These are phyloP conservation scores for Corylus americana DNA, from an alignment of 306 rosid genomes.

Conservation along the genomic window DNA sequence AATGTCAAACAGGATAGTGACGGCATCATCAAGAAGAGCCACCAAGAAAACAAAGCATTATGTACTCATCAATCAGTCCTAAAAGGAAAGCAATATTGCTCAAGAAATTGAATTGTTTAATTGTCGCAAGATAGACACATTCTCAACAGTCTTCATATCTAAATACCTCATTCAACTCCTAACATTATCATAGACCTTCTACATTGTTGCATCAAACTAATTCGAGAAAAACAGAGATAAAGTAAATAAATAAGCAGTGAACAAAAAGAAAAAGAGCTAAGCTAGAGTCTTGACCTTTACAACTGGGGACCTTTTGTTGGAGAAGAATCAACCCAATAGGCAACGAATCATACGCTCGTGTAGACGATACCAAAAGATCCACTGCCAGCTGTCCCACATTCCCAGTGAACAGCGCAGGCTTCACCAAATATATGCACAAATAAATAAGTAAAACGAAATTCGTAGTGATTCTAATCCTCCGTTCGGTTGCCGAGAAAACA, in stretches of 20 bases:
- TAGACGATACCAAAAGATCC: constrained; percentile 73
- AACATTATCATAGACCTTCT: neutral
- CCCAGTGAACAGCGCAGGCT: constrained; percentile 91
- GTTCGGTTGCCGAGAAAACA: neutral
- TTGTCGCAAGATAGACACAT: neutral
- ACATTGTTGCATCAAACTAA: neutral
- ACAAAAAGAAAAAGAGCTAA: neutral
- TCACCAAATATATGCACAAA: constrained; percentile 5
- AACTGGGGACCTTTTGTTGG: constrained; percentile 91
- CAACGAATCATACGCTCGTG: constrained; percentile 65
- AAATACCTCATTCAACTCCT: neutral
- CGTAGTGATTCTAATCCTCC: no score
- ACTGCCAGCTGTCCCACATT: constrained; percentile 88
- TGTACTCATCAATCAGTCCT: neutral
- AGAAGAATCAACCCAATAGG: constrained; percentile 57
- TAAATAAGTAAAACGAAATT: constrained; percentile 18
- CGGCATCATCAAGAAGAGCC: neutral
- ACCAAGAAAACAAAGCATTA: neutral
- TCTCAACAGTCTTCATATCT: neutral
- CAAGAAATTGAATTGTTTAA: neutral
- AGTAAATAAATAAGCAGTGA: neutral
- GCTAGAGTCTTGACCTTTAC: constrained; percentile 38
- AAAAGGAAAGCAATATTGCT: neutral
- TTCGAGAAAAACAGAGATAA: neutral
- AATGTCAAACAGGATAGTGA: neutral